Conservation (phyloP, 108 stramenopile genomes). For the Stephanodiscus minutulus region DNA sequence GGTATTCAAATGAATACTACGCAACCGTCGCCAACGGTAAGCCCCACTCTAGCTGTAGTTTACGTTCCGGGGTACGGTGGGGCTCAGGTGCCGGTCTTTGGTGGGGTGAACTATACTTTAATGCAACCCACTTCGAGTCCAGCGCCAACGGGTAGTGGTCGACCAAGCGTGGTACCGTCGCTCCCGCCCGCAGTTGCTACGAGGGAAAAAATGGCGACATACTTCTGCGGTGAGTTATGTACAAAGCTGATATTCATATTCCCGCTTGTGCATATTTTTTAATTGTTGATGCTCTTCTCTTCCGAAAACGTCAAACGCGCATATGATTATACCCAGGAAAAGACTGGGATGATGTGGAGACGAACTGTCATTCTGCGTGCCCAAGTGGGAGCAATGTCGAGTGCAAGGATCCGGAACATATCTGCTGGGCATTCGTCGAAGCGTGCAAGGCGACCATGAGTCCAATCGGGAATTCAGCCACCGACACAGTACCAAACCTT, state of each 20-base stretch:
- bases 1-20: constrained; percentile 32
- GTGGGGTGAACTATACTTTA: constrained; percentile 19
- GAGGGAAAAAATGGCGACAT: constrained; percentile 28
- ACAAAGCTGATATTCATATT: background rate
- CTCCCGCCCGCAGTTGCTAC: constrained; percentile 43
- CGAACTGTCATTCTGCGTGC: constrained; percentile 47
- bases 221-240: constrained; percentile 39
- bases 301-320: background rate
- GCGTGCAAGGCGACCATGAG: constrained; percentile 20
- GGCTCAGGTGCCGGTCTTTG: constrained; percentile 49
- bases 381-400: constrained; percentile 36
- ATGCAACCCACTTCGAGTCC: constrained; percentile 37
- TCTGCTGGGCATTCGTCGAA: constrained; percentile 49
- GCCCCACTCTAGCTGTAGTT: constrained; percentile 21
- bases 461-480: constrained; percentile 17
- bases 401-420: constrained; percentile 50
- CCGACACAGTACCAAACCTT: constrained; percentile 1
- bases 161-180: constrained; percentile 30
- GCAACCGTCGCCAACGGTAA: constrained; percentile 18
- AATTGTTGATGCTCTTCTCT: constrained; percentile 9
- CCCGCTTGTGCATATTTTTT: background rate
- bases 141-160: constrained; percentile 24
- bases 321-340: constrained; percentile 3
- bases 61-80: constrained; percentile 41
- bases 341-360: constrained; percentile 42